Evolutionary conservation across 83 land plant species (phyloP).

Genomic region (Larix sibirica): DNA sequence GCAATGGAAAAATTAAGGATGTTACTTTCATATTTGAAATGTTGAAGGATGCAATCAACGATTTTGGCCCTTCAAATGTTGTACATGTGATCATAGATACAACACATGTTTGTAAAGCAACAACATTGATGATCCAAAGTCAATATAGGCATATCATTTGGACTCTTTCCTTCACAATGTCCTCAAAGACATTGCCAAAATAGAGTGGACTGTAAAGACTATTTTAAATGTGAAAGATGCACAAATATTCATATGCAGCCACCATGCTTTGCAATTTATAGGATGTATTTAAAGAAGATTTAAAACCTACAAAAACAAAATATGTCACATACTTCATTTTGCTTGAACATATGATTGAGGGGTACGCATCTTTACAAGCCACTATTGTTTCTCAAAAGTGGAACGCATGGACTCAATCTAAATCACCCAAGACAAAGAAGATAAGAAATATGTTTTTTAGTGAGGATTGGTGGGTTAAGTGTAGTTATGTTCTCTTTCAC

Average conservation of each 20-base stretch:
- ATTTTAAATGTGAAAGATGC: too few relatives aligned
- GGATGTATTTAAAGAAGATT: not conserved
- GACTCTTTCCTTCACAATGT: conserved; percentile 25
- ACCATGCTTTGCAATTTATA: not conserved
- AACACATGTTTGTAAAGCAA: conserved; percentile 11
- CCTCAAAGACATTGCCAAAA: conserved; percentile 20
- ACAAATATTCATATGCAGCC: too few relatives aligned
- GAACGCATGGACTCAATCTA: not conserved
- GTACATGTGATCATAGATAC: conserved; percentile 28
- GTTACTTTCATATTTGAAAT: conserved; percentile 4
- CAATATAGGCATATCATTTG: conserved; percentile 24
- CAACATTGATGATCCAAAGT: conserved; percentile 6
- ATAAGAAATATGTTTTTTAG: not conserved
- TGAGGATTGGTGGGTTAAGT: not conserved
- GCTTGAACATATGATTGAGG: not conserved
- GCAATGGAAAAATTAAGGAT: too few relatives aligned
- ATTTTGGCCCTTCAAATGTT: conserved; percentile 25
- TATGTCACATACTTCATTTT: not conserved
- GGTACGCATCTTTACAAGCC: not conserved
- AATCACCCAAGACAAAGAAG: not conserved
- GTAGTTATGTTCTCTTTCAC: not conserved
- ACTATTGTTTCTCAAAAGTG: not conserved
- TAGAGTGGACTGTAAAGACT: not conserved
- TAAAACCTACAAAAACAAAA: not conserved
- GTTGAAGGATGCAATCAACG: conserved; percentile 22